A percentile compares a stretch with the other conserved stretches of the same genome.
phyloP scores from a whole-genome alignment of 345 rosid genomes.

The Bruguiera parviflora region DNA sequence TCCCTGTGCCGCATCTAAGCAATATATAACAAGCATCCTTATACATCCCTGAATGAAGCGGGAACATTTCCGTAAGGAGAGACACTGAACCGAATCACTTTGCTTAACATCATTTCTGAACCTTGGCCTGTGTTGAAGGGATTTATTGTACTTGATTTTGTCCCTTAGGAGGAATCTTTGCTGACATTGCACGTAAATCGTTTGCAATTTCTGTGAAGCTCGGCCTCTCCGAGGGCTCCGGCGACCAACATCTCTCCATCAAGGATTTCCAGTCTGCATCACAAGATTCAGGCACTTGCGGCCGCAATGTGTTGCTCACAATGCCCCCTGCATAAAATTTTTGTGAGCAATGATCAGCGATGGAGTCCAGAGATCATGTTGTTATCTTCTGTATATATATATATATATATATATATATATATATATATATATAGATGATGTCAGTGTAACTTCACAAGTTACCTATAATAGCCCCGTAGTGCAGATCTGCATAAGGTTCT shows the following conservation, averaged over 20 bases:
- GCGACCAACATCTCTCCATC: slow-evolving; percentile 75
- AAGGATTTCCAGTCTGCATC: slow-evolving; percentile 58
- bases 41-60: not conserved
- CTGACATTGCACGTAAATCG: slow-evolving; percentile 47
- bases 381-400: not conserved
- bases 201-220: slow-evolving; percentile 52
- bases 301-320: slow-evolving; percentile 66
- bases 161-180: slow-evolving; percentile 46
- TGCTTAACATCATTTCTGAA: slow-evolving; percentile 12
- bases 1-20: not conserved
- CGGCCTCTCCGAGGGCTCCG: slow-evolving; percentile 65
- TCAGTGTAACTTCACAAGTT: not conserved
- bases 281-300: slow-evolving; percentile 50
- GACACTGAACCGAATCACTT: not conserved
- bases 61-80: not conserved
- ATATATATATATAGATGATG: not conserved
- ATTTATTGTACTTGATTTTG: slow-evolving; percentile 31
- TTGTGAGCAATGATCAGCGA: not conserved
- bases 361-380: not conserved
- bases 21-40: not conserved
- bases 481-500: slow-evolving; percentile 66
- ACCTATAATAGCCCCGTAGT: slow-evolving; percentile 74
- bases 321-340: slow-evolving; percentile 49
- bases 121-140: slow-evolving; percentile 16
- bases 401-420: too few species aligned